A percentile compares a stretch with the other conserved stretches of the same genome.
Conservation (phyloP, 495 filamentous ascomycete genomes). For the Talaromyces stipitatus region DNA sequence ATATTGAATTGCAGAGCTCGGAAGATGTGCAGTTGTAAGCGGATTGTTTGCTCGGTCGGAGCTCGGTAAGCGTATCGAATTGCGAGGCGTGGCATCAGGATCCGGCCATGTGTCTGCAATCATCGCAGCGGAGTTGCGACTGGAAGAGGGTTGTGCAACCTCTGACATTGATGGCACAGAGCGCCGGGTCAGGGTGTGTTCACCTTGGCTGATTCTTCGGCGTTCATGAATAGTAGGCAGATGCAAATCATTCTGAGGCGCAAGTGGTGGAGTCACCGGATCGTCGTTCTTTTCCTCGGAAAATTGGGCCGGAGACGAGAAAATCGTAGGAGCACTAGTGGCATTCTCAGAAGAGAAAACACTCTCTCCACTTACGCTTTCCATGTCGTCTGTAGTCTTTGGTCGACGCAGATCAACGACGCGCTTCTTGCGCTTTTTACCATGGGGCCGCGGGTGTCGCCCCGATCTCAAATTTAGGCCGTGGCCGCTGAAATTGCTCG, state of each 20-base stretch:
- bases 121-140: constrained; percentile 15
- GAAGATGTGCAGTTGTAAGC: constrained; percentile 13
- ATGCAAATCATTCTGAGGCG: constrained; percentile 23
- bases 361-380: constrained; percentile 47
- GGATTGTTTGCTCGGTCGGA: constrained; percentile 25
- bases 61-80: constrained; percentile 17
- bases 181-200: not conserved
- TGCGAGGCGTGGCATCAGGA: constrained; percentile 31
- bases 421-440: constrained; percentile 81
- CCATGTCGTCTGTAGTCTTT: constrained; percentile 47
- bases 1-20: constrained; percentile 25
- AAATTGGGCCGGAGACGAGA: constrained; percentile 33
- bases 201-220: constrained; percentile 20
- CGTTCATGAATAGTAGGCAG: constrained; percentile 34
- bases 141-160: constrained; percentile 21
- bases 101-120: constrained; percentile 17
- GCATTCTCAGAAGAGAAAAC: constrained; percentile 26
- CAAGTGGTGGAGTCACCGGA: constrained; percentile 38
- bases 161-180: constrained; percentile 8
- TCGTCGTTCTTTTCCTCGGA: constrained; percentile 35
- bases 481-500: constrained; percentile 34
- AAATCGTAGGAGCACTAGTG: constrained; percentile 30
- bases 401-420: constrained; percentile 80
- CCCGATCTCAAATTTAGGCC: constrained; percentile 59
- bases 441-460: constrained; percentile 56